Percentiles rank a stretch among this genome's conserved stretches.
Evolutionary conservation across 176 grass and related monocot species (phyloP).

Genomic region (Zoysia japonica): DNA sequence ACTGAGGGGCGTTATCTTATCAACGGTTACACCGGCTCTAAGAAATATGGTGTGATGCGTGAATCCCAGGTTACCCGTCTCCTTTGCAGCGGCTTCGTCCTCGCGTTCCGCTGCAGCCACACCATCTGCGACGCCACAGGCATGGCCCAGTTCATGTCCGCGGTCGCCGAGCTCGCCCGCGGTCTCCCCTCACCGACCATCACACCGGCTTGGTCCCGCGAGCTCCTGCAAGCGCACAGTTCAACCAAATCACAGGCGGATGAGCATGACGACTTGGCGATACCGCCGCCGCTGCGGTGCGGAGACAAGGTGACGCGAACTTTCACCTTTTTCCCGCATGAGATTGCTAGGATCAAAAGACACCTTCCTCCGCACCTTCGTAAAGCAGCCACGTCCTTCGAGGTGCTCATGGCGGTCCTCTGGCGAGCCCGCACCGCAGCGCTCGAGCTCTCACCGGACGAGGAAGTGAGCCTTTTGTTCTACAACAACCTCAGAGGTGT

Average conservation of each 20-base stretch:
- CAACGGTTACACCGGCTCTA: too few species aligned
- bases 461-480: neutral
- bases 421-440: slow-evolving; percentile 40
- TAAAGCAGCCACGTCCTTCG: slow-evolving; percentile 20
- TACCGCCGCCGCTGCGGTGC: neutral
- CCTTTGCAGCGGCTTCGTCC: slow-evolving; percentile 55
- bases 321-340: slow-evolving; percentile 1
- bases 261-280: slow-evolving; percentile 26
- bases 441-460: neutral
- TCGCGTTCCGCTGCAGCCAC: slow-evolving; percentile 48
- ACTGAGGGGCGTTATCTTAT: too few species aligned
- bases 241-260: slow-evolving; percentile 31
- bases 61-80: slow-evolving; percentile 54
- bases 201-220: slow-evolving; percentile 41
- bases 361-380: neutral
- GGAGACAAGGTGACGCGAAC: slow-evolving; percentile 7
- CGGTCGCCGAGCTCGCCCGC: slow-evolving; percentile 33
- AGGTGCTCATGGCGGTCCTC: slow-evolving; percentile 31
- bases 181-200: neutral
- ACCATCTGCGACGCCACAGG: slow-evolving; percentile 53
- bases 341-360: slow-evolving; percentile 5
- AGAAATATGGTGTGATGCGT: too few species aligned
- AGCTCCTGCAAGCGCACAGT: slow-evolving; percentile 40
- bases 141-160: slow-evolving; percentile 41
- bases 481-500: slow-evolving; percentile 13